Conservation (phyloP, 2,329 filamentous ascomycete species). For the Penicillium crustosum region DNA sequence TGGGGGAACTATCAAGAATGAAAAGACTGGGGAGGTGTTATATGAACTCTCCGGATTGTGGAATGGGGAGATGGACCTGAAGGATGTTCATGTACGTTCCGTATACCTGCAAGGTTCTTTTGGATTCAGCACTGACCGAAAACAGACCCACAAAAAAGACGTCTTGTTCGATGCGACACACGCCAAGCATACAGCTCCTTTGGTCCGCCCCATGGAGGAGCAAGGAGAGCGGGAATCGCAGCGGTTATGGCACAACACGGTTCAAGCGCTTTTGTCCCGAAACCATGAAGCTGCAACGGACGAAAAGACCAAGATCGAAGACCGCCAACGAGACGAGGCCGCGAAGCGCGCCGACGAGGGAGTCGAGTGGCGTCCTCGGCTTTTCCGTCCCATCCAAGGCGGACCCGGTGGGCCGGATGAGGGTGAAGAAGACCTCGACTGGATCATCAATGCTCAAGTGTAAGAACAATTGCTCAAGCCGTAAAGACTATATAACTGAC, state of each 20-base stretch:
- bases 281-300: slow-evolving; percentile 90
- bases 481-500: slow-evolving; percentile 2
- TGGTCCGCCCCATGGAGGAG: slow-evolving; percentile 74
- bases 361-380: slow-evolving; percentile 80
- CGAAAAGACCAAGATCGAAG: slow-evolving; percentile 95
- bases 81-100: slow-evolving; percentile 62
- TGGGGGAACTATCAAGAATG: slow-evolving; percentile 84
- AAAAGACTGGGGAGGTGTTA: slow-evolving; percentile 79
- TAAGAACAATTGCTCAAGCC: slow-evolving; percentile 46
- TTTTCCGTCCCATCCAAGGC: slow-evolving; percentile 75
- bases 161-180: slow-evolving; percentile 83
- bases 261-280: slow-evolving; percentile 74
- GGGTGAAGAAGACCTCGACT: slow-evolving; percentile 87
- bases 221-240: slow-evolving; percentile 91
- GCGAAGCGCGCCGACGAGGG: slow-evolving; percentile 74
- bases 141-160: slow-evolving; percentile 81
- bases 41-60: slow-evolving; percentile 90
- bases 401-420: slow-evolving; percentile 71
- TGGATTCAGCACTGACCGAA: slow-evolving; percentile 10
- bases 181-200: slow-evolving; percentile 72
- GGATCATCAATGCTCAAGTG: slow-evolving; percentile 89
- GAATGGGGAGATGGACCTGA: slow-evolving; percentile 94
- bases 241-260: slow-evolving; percentile 78
- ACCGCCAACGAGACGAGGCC: slow-evolving; percentile 85
- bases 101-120: background rate